Evolutionary conservation across 2,329 filamentous ascomycete species (phyloP), one percentile per base, ranked within the genome.

Genomic region (Arachnopeziza araneosa): DNA sequence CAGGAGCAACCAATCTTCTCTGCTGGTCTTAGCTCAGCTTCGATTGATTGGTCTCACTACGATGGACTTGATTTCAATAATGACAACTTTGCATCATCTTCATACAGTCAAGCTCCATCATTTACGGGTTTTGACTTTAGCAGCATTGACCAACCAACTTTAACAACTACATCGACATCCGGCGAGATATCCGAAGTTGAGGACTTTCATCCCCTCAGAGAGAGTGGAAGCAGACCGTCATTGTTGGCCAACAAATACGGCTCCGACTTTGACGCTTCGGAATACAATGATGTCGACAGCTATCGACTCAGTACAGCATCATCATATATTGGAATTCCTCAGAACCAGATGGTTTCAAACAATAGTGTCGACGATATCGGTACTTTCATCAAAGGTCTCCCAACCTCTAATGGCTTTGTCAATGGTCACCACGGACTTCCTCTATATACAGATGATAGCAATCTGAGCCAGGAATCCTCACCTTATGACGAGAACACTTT

Each of bases 161-260:
- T 87, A 67, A 81, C 83, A 63, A 78, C 78, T 55, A 83, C 81
- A 1, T 84, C 83, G 10, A 87, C 83, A 9, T 88, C 85, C 14
- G 85, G 85, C 44, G 85, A 88, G 62, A 84, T 87, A 9, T 88
- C 85, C 10, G 85, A 88, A 70, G 83, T 84, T 5, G 86, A 88
- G 63, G 85, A 88, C 65, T 80, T 80, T 55, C 71, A 75, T 24
- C 73, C 74, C 23, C 72, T 76, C 50, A 75, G 75, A 64, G 75
- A 78, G 63, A 75, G 76, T 36, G 56, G 58, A 22, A 63, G 62
- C 55, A 68, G 67, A 55, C 70, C 66, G 60, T 62, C 65, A 53
- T 63, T 81, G 61, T 73, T 79, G 55, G 75, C 75, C 55, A 75
- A 78, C 60, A 67, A 72, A 58, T 72, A 72, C 64, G 70, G 73